Conservation (phyloP, 176 grass and related monocot genomes). For the Aegilops umbellulata region DNA sequence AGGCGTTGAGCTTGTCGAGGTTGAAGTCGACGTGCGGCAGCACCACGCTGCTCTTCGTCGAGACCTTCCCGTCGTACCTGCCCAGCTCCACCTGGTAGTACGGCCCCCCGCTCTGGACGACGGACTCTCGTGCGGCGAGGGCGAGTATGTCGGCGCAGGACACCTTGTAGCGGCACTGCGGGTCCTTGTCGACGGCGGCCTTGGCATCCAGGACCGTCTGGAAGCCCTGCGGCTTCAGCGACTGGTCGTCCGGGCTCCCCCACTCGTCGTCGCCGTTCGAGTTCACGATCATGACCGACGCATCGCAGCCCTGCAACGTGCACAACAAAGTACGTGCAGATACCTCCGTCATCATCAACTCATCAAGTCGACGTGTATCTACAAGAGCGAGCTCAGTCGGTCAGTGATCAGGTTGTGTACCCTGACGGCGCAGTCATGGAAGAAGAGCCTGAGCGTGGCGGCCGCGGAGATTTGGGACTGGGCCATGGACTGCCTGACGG, state of each 20-base stretch:
- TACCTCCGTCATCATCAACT: too few species aligned
- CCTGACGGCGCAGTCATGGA: conserved; percentile 72
- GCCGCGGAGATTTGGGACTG: conserved; percentile 36
- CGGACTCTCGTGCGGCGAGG: conserved; percentile 60
- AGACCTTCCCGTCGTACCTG: conserved; percentile 57
- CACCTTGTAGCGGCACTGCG: conserved; percentile 54
- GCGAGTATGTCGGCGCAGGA: conserved; percentile 80
- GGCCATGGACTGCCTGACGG: conserved; percentile 40
- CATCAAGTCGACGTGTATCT: too few species aligned
- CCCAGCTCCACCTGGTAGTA: conserved; percentile 67
- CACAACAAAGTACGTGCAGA: too few species aligned
- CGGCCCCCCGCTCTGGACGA: conserved; percentile 60
- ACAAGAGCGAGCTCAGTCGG: too few species aligned
- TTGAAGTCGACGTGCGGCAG: conserved; percentile 50
- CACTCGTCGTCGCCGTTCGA: conserved; percentile 63
- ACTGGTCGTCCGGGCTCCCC: conserved; percentile 38
- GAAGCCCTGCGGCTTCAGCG: conserved; percentile 54
- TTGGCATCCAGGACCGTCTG: conserved; percentile 49
- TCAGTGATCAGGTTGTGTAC: conserved; percentile 10
- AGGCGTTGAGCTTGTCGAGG: conserved; percentile 55
- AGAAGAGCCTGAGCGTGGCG: conserved; percentile 61
- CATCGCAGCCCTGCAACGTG: conserved; percentile 61
- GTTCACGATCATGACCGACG: conserved; percentile 60
- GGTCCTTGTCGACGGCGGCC: conserved; percentile 55
- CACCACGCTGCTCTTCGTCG: conserved; percentile 40